phyloP scores from a whole-genome alignment of 1,284 basidiomycete species.

The Melampsora abietis-canadensis region DNA sequence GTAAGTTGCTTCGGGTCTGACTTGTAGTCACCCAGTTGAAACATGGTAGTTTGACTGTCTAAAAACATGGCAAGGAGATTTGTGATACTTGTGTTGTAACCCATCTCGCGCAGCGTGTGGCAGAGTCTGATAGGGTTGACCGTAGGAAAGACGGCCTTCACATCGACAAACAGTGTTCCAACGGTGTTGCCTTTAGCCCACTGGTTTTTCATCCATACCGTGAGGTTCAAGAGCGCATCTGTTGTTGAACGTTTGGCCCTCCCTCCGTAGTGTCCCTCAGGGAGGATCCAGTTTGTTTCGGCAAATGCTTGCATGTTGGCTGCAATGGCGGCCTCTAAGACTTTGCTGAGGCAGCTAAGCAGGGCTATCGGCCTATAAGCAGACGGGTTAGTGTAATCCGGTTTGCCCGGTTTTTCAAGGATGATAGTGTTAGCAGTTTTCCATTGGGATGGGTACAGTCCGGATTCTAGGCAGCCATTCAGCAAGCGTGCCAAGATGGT shows the following conservation, averaged over 20 bases:
- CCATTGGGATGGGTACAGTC: too few species aligned
- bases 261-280: background rate
- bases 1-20: background rate
- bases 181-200: constrained; percentile 4
- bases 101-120: too few species aligned
- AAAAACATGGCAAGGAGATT: too few species aligned
- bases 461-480: background rate
- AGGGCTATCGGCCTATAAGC: too few species aligned
- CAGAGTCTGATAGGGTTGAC: too few species aligned
- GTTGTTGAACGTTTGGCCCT: background rate
- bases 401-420: too few species aligned
- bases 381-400: too few species aligned
- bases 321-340: background rate
- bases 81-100: too few species aligned
- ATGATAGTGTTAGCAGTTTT: constrained; percentile 1
- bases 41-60: background rate
- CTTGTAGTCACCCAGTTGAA: background rate
- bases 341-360: constrained; percentile 1
- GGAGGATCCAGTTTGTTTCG: background rate
- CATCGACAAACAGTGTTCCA: background rate
- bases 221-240: background rate
- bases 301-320: background rate
- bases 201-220: background rate
- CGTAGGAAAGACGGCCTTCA: too few species aligned
- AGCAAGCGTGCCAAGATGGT: background rate